phyloP scores from a whole-genome alignment of 495 filamentous ascomycete species.

The Daldinia grandis region DNA sequence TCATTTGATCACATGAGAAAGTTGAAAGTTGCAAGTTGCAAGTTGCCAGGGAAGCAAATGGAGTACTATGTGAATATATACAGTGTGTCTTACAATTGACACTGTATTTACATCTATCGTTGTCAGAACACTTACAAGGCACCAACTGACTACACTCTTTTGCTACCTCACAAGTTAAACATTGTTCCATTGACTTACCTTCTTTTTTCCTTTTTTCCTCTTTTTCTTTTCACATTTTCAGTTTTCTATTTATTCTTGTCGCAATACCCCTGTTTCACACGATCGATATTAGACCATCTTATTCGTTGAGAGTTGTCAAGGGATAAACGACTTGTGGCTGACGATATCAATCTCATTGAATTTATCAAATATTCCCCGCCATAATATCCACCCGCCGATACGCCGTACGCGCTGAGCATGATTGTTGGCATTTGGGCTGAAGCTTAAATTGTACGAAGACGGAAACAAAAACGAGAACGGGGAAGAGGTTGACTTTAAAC shows the following conservation, averaged over 20 bases:
- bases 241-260: conserved; percentile 10
- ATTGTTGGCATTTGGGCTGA: conserved; percentile 5
- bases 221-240: conserved; percentile 3
- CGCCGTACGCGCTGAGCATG: background rate
- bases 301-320: background rate
- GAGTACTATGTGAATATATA: background rate
- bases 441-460: conserved; percentile 1
- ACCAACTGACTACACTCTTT: conserved; percentile 11
- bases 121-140: conserved; percentile 1
- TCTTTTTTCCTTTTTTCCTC: conserved; percentile 10
- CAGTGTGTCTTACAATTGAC: background rate
- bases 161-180: conserved; percentile 20
- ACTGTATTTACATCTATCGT: conserved; percentile 9
- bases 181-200: background rate
- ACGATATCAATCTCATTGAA: conserved; percentile 16
- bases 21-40: background rate
- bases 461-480: conserved; percentile 4
- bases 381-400: conserved; percentile 14
- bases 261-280: background rate
- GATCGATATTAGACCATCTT: background rate
- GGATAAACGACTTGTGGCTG: conserved; percentile 22
- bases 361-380: background rate
- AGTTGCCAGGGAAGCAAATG: background rate
- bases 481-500: background rate
- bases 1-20: conserved; percentile 18